Percentiles rank a stretch among this genome's conserved stretches.
Conservation (phyloP, 2,329 filamentous ascomycete genomes). For the Penicillium sp. region DNA sequence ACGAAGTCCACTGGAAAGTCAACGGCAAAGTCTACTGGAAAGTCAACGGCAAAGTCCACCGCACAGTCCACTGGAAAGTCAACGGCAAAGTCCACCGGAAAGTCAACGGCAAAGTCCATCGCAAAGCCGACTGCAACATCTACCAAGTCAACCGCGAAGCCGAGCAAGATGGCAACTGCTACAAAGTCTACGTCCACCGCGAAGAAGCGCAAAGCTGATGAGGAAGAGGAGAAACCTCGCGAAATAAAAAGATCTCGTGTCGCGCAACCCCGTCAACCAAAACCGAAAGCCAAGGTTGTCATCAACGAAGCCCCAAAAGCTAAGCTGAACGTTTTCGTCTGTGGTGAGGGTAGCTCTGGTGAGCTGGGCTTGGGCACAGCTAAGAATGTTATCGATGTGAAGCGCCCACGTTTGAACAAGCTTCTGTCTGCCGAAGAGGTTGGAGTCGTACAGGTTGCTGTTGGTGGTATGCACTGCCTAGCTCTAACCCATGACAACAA, state of each 20-base stretch:
- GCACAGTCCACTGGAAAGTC: background rate
- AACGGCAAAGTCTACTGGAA: background rate
- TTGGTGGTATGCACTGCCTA: slow-evolving; percentile 78
- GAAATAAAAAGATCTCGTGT: slow-evolving; percentile 33
- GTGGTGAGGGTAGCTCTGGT: slow-evolving; percentile 75
- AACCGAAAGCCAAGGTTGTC: slow-evolving; percentile 35
- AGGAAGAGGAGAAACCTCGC: slow-evolving; percentile 25
- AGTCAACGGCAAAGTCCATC: slow-evolving; percentile 2
- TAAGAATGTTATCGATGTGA: slow-evolving; percentile 67
- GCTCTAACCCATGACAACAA: slow-evolving; percentile 76
- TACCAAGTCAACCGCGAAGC: slow-evolving; percentile 4
- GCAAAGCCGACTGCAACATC: background rate
- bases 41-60: background rate
- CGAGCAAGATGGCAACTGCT: slow-evolving; percentile 17
- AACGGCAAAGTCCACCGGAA: background rate
- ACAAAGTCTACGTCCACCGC: slow-evolving; percentile 16
- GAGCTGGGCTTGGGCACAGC: slow-evolving; percentile 74
- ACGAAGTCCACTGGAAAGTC: background rate
- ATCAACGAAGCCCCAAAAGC: slow-evolving; percentile 61
- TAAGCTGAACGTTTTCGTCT: slow-evolving; percentile 70
- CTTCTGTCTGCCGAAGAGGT: slow-evolving; percentile 55
- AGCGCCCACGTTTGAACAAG: slow-evolving; percentile 68
- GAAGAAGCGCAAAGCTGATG: slow-evolving; percentile 37
- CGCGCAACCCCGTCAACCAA: slow-evolving; percentile 25
- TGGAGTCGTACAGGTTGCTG: slow-evolving; percentile 70